Base-by-base conservation (phyloP, 2,329 filamentous ascomycete species). In the Cryoendolithus antarcticus region DNA sequence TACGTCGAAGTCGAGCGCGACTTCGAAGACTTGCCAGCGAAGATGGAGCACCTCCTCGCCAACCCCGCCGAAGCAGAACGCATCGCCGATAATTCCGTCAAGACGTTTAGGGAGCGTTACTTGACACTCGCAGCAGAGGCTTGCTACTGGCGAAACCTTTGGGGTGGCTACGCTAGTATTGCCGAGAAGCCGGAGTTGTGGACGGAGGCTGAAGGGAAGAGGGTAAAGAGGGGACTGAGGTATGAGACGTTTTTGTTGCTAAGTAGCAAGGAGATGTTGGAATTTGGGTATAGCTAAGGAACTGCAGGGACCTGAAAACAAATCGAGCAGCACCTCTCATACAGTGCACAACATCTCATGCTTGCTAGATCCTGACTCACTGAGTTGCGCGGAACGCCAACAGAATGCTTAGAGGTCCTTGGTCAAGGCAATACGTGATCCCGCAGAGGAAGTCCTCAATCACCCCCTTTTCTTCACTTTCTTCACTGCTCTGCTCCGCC, bases 31-130 rank as follows among this genome's bases (percentile, higher is more conserved):
- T 49, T 65, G 5, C 51, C 58, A 12, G 42, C 49, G 9, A 58
- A 55, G 37, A 55, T 66, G 31, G 43, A 63, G 11, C 62, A 61
- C 39, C 53, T 72, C 4, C 55, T 67, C 34, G 55, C 60, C 37
- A 55, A 71, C 41, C 62, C 62, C 0, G 47, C 57, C 4, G 51
- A 60, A 4, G 69, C 70, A n/a, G 58, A 67, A 49, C 53, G 52
- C 28, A 71, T 76, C 38, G 71, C 71, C 9, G 54, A 64, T 21
- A 71, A 73, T 47, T 62, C 59, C 3, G 61, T 66, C 4, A 50
- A 50, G 32, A 64, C 61, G 10, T 72, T 73, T 47, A 61, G 70
- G 2, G 69, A 74, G 46, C 56, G 66, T 3, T 74, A 73, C 48
- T 54, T 74, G 21, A 52, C 49, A 4, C 41, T 45, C 12, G 49